These are phyloP conservation scores for Chalciporus sphaerocephalus DNA, from an alignment of 768 basidiomycete species.

Conservation along the genomic window DNA sequence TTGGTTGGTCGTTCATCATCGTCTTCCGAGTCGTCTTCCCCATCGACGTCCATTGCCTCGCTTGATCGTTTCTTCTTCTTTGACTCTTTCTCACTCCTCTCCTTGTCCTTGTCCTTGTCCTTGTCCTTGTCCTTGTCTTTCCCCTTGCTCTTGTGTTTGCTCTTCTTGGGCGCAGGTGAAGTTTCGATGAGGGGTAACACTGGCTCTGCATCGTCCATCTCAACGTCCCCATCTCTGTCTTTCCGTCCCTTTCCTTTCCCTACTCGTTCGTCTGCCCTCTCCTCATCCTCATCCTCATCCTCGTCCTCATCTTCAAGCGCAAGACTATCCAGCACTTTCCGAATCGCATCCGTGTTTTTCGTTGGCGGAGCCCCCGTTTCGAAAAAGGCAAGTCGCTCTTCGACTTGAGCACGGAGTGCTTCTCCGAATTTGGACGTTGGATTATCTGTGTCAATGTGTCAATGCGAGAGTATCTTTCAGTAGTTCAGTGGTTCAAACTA, in stretches of 20 bases:
- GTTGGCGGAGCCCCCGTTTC: slow-evolving; percentile 84
- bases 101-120: slow-evolving; percentile 38
- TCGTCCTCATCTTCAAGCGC: slow-evolving; percentile 57
- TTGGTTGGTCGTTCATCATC: slow-evolving; percentile 54
- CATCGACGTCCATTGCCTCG: slow-evolving; percentile 63
- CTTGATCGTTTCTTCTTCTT: slow-evolving; percentile 63
- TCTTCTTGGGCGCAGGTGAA: slow-evolving; percentile 57
- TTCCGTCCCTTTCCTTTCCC: neutral
- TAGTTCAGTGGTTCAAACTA: too few species aligned
- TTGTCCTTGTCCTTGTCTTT: slow-evolving; percentile 9
- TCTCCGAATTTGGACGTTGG: slow-evolving; percentile 94
- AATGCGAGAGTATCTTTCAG: neutral
- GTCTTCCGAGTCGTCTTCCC: slow-evolving; percentile 31
- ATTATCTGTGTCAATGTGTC: slow-evolving; percentile 44
- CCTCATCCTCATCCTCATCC: slow-evolving; percentile 35
- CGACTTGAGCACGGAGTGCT: slow-evolving; percentile 88
- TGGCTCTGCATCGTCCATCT: slow-evolving; percentile 43
- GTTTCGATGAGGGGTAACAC: slow-evolving; percentile 57
- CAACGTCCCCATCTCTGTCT: slow-evolving; percentile 32
- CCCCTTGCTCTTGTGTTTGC: slow-evolving; percentile 42
- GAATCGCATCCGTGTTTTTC: slow-evolving; percentile 91
- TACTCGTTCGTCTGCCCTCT: neutral
- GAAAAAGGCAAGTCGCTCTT: slow-evolving; percentile 92
- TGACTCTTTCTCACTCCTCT: too few species aligned
- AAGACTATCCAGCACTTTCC: slow-evolving; percentile 78